Base-by-base conservation (phyloP, 768 basidiomycete species). In the Lactifluus pinguis region DNA sequence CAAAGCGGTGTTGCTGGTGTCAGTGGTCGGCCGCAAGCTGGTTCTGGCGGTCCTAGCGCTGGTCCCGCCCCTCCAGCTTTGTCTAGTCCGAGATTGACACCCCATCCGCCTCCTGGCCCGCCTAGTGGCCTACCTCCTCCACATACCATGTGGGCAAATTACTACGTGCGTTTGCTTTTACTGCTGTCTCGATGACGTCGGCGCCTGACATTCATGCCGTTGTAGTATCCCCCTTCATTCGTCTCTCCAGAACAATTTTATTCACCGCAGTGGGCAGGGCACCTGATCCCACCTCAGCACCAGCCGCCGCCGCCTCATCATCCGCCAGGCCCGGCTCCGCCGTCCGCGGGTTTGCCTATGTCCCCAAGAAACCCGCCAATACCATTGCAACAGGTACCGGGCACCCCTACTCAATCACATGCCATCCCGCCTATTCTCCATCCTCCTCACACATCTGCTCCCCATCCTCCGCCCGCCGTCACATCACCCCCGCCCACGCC, bases 401-500 rank as follows among this genome's bases (percentile, higher is more conserved):
- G 81, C 34, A 89, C 88, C 1, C 86, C 89, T n/a, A 86, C 84
- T 1, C 75, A 81, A 57, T 57, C 81, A 3, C 87, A 85, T 59
- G 80, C 87, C 17, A 70, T 79, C 38, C 80, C 84, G 10, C 69
- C 73, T 50, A 68, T 75, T 6, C 65, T 68, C 7, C 80, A 81
- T 66, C 74, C 76, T 13, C 74, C 77, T 17, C 80, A 77, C 65
- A 75, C 79, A 15, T 79, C 83, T 53, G 76, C 75, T 49, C 50
- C 60, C n/a, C 73, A 76, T 36, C 72, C 75, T 29, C 76, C 85
- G 8, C 76, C 74, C 55, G 79, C 74, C 61, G 73, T 86, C 11
- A 80, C 85, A 0, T 85, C 86, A 4, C 84, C 87, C 2, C 84
- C 84, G 25, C 80, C 86, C 2, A 87, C 89, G 6, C 88, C 85